A percentile compares a stretch with the other conserved stretches of the same genome.
phyloP scores from a whole-genome alignment of 371 early-diverging fungal species.

The Actinomucor elegans region DNA sequence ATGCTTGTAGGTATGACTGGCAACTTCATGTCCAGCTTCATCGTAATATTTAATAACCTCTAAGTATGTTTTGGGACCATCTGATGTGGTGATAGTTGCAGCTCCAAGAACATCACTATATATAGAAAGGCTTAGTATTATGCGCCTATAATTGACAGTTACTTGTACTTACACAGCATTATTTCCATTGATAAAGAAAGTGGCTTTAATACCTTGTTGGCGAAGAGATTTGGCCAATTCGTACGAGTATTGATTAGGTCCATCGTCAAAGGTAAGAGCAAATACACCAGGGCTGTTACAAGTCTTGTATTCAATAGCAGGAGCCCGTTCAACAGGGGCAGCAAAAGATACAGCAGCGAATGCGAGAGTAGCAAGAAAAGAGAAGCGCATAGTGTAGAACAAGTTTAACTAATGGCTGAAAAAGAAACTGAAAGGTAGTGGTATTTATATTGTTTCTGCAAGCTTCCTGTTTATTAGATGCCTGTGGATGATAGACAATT shows the following conservation, averaged over 20 bases:
- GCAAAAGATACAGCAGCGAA: too few species aligned
- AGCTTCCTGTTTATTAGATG: too few species aligned
- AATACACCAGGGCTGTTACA: conserved; percentile 22
- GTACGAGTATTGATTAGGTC: conserved; percentile 21
- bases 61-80: conserved; percentile 18
- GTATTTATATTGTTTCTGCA: too few species aligned
- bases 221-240: conserved; percentile 15
- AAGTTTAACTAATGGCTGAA: too few species aligned
- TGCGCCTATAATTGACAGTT: background rate
- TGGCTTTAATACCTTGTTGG: conserved; percentile 36
- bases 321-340: too few species aligned
- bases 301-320: too few species aligned
- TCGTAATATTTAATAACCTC: conserved; percentile 18
- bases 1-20: conserved; percentile 28
- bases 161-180: conserved; percentile 23
- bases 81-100: background rate
- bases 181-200: conserved; percentile 66
- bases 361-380: too few species aligned
- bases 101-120: background rate
- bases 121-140: too few species aligned
- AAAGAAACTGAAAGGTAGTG: too few species aligned
- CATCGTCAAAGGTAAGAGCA: conserved; percentile 34
- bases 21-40: conserved; percentile 22
- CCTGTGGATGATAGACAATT: too few species aligned
- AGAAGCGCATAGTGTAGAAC: too few species aligned